Evolutionary conservation across 2,329 filamentous ascomycete genomes (phyloP).

Genomic region (Fusarium anguioides): DNA sequence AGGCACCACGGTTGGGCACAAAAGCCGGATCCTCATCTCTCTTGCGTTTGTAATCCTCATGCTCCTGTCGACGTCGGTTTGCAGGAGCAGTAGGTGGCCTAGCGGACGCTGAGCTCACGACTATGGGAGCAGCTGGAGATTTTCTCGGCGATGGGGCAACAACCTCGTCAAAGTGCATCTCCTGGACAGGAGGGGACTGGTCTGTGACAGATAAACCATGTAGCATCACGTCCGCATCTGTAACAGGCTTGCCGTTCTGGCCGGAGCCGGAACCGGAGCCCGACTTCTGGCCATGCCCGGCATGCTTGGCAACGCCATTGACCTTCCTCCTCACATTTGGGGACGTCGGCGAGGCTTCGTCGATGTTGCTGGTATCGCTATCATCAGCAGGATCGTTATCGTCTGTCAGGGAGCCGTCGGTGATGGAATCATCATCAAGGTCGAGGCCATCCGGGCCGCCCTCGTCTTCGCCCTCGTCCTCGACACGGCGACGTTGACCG

Average conservation of each 20-base stretch:
- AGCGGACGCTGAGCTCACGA: constrained; percentile 66
- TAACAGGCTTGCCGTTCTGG: constrained; percentile 49
- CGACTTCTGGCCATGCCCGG: constrained; percentile 49
- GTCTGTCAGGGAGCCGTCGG: constrained; percentile 73
- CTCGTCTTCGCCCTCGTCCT: constrained; percentile 78
- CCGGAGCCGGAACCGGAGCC: constrained; percentile 52
- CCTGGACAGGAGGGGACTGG: constrained; percentile 54
- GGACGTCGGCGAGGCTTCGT: constrained; percentile 65
- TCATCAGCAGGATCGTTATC: constrained; percentile 69
- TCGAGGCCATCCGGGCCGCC: constrained; percentile 66
- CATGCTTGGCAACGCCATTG: constrained; percentile 55
- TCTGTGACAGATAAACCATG: constrained; percentile 63
- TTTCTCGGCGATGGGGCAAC: constrained; percentile 53
- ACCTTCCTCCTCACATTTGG: constrained; percentile 55
- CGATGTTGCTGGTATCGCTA: constrained; percentile 73
- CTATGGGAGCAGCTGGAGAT: constrained; percentile 60
- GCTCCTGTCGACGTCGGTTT: constrained; percentile 82
- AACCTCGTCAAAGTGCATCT: constrained; percentile 61
- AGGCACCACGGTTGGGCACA: constrained; percentile 91
- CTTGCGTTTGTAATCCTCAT: constrained; percentile 90
- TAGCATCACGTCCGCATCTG: constrained; percentile 70
- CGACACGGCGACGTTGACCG: constrained; percentile 74
- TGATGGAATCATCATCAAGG: constrained; percentile 73
- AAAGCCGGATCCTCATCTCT: constrained; percentile 91
- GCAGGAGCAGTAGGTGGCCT: constrained; percentile 67